phyloP scores from a whole-genome alignment of 228 moss, liverwort and hornwort species.

The Sphagnum fallax region DNA sequence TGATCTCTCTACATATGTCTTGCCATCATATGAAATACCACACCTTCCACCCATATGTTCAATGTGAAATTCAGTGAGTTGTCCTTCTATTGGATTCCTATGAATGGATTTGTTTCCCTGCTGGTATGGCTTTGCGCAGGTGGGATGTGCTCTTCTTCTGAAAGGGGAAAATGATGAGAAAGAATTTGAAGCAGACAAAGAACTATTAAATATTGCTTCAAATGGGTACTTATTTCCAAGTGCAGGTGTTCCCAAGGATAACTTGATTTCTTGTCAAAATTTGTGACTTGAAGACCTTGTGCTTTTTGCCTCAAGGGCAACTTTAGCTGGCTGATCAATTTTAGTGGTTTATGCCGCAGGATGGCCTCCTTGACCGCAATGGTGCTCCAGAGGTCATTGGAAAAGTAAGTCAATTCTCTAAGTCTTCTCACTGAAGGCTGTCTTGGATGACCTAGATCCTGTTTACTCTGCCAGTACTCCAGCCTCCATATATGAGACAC shows the following conservation, averaged over 20 bases:
- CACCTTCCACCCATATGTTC: too few species aligned
- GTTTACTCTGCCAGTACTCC: too few species aligned
- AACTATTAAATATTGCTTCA: slow-evolving; percentile 45
- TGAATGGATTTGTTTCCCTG: too few species aligned
- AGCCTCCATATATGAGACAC: too few species aligned
- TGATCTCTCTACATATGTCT: slow-evolving; percentile 79
- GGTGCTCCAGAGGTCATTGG: slow-evolving; percentile 89
- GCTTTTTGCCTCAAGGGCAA: too few species aligned
- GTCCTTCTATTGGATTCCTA: too few species aligned
- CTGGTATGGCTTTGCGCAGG: slow-evolving; percentile 19
- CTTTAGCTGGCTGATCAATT: too few species aligned
- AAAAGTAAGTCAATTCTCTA: slow-evolving; percentile 36
- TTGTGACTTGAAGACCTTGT: too few species aligned
- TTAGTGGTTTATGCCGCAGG: slow-evolving; percentile 22
- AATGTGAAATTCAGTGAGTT: too few species aligned
- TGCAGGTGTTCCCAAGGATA: slow-evolving; percentile 45
- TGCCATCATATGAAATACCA: slow-evolving; percentile 50
- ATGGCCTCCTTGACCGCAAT: slow-evolving; percentile 85
- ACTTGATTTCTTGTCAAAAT: not conserved
- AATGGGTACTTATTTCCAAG: slow-evolving; percentile 98
- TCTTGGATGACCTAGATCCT: too few species aligned
- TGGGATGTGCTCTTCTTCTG: slow-evolving; percentile 86
- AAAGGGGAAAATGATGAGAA: slow-evolving; percentile 56
- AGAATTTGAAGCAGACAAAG: slow-evolving; percentile 70
- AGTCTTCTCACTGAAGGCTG: too few species aligned